Percentiles rank a stretch among this genome's conserved stretches.
Conservation (phyloP, 148 eudicot genomes). For the Suaeda aralocaspica region DNA sequence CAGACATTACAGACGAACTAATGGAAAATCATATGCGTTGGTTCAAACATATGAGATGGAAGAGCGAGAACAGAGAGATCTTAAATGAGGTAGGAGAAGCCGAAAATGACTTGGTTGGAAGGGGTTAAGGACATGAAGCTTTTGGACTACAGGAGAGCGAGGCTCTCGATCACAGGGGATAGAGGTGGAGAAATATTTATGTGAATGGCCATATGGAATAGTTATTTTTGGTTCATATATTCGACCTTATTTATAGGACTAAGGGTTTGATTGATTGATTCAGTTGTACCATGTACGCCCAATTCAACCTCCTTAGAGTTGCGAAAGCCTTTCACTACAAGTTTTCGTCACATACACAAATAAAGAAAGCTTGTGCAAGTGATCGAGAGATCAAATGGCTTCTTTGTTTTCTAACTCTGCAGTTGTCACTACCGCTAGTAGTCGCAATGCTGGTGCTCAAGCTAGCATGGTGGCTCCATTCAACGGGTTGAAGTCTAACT, state of each 20-base stretch:
- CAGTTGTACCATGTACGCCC: too few relatives aligned
- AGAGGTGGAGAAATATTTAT: too few relatives aligned
- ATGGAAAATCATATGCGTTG: too few relatives aligned
- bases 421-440: conserved; percentile 30
- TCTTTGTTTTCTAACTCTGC: conserved; percentile 30
- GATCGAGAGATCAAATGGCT: neutral
- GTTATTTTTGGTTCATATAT: neutral
- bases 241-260: neutral
- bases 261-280: neutral
- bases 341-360: neutral
- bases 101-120: too few relatives aligned
- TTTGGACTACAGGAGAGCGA: too few relatives aligned
- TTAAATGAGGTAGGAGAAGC: too few relatives aligned
- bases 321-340: neutral
- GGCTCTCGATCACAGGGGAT: too few relatives aligned
- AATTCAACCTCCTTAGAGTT: neutral
- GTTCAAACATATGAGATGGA: too few relatives aligned
- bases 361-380: neutral
- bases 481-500: conserved; percentile 39
- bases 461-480: conserved; percentile 50
- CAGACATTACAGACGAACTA: too few relatives aligned
- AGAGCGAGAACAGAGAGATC: too few relatives aligned
- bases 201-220: too few relatives aligned
- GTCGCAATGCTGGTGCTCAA: conserved; percentile 32
- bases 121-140: too few relatives aligned